phyloP scores from a whole-genome alignment of 345 rosid genomes.

The Limnanthes douglasii region DNA sequence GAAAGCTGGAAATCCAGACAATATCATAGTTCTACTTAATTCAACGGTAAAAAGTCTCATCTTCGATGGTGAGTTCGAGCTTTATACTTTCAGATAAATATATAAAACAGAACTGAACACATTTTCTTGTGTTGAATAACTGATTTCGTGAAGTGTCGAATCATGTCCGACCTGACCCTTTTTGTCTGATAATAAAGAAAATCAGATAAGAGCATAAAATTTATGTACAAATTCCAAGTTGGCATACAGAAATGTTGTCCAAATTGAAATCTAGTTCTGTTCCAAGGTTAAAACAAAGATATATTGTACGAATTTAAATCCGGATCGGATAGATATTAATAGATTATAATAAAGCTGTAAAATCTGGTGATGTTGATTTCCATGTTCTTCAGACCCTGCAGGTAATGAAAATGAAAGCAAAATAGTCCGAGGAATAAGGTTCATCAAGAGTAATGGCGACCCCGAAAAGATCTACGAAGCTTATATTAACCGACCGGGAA shows the following conservation, averaged over 20 bases:
- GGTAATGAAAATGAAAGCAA: conserved; percentile 4
- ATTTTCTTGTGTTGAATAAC: no score
- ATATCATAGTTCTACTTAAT: conserved; percentile 34
- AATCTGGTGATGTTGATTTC: background rate
- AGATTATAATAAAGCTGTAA: background rate
- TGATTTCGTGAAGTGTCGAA: no score
- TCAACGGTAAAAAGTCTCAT: conserved; percentile 39
- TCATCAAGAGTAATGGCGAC: conserved; percentile 23
- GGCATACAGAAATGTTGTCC: no score
- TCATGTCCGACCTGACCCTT: no score
- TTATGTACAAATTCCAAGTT: no score
- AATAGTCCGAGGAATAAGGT: conserved; percentile 43
- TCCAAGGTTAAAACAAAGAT: no score
- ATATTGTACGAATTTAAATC: no score
- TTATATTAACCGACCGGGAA: no score
- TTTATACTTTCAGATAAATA: conserved; percentile 8
- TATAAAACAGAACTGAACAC: background rate
- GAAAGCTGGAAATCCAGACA: conserved; percentile 34
- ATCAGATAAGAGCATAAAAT: no score
- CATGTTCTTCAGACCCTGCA: background rate
- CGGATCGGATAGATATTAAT: no score
- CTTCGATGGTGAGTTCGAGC: conserved; percentile 17
- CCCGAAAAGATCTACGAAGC: conserved; percentile 29
- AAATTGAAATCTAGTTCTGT: no score
- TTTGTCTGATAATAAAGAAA: no score